Conservation (phyloP, 2,329 filamentous ascomycete species). For the Lasiodiplodia sp. region DNA sequence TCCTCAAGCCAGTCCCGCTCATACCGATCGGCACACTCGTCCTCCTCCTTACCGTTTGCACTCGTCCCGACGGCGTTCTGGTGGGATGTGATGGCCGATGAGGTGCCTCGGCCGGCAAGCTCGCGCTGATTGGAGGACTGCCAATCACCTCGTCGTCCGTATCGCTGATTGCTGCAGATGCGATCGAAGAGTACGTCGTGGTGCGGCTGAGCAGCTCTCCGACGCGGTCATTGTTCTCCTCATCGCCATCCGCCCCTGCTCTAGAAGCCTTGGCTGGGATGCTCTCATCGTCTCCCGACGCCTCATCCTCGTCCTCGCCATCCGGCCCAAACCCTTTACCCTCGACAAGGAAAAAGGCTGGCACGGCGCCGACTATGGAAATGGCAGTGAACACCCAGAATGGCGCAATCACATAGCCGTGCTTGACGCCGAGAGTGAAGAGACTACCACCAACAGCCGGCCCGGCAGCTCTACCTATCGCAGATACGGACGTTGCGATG, state of each 20-base stretch:
- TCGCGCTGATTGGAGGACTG: conserved; percentile 6
- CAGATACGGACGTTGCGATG: conserved; percentile 82
- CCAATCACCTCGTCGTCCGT: conserved; percentile 36
- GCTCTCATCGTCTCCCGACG: conserved; percentile 45
- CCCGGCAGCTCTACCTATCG: conserved; percentile 79
- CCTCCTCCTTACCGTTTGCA: conserved; percentile 43
- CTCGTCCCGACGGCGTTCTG: conserved; percentile 34
- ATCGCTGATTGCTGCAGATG: conserved; percentile 35
- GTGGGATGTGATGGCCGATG: conserved; percentile 29
- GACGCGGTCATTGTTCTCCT: conserved; percentile 12
- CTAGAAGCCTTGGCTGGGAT: conserved; percentile 22
- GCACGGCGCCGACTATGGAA: conserved; percentile 70
- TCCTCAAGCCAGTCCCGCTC: conserved; percentile 50
- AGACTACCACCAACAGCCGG: conserved; percentile 75
- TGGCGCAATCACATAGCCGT: conserved; percentile 77
- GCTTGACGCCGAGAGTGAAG: conserved; percentile 78
- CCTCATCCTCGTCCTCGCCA: conserved; percentile 39
- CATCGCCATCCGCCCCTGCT: background rate
- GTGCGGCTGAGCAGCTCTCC: conserved; percentile 41
- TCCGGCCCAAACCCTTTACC: conserved; percentile 69
- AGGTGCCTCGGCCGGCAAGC: conserved; percentile 25
- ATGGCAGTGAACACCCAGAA: conserved; percentile 80
- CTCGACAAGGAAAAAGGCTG: conserved; percentile 76
- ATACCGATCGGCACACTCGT: conserved; percentile 56
- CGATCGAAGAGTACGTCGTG: conserved; percentile 37